Conservation (phyloP, 208 protist genomes). For the Acanthamoeba lugdunensis region DNA sequence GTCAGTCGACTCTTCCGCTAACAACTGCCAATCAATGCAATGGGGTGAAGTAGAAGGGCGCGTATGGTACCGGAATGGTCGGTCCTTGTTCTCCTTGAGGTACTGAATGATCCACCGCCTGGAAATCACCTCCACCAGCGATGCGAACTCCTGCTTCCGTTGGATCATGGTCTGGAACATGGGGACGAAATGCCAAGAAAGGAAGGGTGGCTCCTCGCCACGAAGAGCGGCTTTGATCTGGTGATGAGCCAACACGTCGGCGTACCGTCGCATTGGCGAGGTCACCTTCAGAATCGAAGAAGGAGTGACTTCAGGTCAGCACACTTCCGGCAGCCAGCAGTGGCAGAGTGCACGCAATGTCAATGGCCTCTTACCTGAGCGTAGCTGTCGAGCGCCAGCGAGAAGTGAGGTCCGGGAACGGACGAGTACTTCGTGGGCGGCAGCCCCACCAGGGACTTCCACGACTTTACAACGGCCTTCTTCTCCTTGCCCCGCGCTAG, state of each 20-base stretch:
- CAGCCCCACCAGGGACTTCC: conserved; percentile 15
- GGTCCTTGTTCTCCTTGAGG: conserved; percentile 51
- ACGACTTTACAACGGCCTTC: conserved; percentile 37
- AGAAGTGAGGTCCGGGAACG: background rate
- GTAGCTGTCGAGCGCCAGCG: conserved; percentile 39
- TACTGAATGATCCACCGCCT: conserved; percentile 39
- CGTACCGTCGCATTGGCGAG: conserved; percentile 55
- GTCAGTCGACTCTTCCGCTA: background rate
- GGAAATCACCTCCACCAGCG: background rate
- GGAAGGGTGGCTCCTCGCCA: conserved; percentile 18
- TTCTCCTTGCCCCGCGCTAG: background rate
- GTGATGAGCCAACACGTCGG: conserved; percentile 52
- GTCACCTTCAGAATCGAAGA: background rate
- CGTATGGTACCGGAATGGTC: background rate
- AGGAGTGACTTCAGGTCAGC: background rate
- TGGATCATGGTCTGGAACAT: conserved; percentile 38
- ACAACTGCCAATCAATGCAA: background rate
- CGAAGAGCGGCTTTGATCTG: conserved; percentile 61
- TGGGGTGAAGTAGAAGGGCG: background rate
- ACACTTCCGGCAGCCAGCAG: background rate
- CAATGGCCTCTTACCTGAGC: background rate
- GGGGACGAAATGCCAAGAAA: conserved; percentile 32
- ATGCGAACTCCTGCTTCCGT: conserved; percentile 26
- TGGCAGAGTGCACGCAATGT: no score
- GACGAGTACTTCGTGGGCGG: background rate